phyloP scores from a whole-genome alignment of 73 alveolate species.

The Breviolum minutum region DNA sequence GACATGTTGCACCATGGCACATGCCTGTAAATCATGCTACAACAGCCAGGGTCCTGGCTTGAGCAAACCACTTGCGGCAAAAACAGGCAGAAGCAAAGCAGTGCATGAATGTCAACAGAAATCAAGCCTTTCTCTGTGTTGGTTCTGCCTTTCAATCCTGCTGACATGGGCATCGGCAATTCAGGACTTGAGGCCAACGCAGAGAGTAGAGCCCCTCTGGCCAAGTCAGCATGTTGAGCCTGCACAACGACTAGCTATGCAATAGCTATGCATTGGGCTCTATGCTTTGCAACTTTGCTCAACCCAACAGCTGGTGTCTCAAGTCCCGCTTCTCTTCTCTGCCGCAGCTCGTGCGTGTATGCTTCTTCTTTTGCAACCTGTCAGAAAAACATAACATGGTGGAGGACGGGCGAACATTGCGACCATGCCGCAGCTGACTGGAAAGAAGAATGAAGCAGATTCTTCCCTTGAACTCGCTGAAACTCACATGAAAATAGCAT shows the following conservation, averaged over 20 bases:
- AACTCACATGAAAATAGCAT: not conserved
- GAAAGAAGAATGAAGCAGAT: no score
- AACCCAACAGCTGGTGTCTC: not conserved
- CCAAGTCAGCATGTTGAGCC: constrained; percentile 12
- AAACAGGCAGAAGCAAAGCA: not conserved
- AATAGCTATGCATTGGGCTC: not conserved
- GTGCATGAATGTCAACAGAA: not conserved
- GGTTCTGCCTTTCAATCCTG: not conserved
- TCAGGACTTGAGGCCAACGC: not conserved
- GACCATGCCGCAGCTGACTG: no score
- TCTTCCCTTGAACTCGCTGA: not conserved
- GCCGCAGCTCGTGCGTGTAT: constrained; percentile 23
- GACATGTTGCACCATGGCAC: not conserved
- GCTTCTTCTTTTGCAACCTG: constrained; percentile 21
- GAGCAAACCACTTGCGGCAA: constrained; percentile 8
- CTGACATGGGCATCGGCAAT: not conserved
- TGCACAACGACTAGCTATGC: not conserved
- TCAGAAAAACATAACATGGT: no score
- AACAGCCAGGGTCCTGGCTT: not conserved
- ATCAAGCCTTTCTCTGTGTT: not conserved
- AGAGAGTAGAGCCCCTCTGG: constrained; percentile 38
- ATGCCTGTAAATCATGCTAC: not conserved
- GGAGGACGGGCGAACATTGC: no score
- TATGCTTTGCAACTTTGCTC: not conserved
- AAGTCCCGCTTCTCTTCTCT: constrained; percentile 22